phyloP scores from a whole-genome alignment of 1,284 basidiomycete species.

The Rhodotorula sp. region DNA sequence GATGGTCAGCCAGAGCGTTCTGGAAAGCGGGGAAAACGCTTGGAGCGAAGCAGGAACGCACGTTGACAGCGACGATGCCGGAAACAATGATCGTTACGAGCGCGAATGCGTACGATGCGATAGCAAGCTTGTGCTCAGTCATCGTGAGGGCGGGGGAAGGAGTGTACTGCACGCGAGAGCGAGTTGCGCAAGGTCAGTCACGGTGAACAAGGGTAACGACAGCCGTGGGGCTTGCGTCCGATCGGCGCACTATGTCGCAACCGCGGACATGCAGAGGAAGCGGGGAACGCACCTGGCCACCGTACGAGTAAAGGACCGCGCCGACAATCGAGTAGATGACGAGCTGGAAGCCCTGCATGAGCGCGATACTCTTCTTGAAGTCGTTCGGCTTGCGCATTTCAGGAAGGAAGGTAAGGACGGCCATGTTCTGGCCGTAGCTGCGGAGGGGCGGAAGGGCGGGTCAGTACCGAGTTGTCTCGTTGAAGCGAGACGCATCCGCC shows the following conservation, averaged over 20 bases:
- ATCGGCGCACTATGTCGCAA: too few relatives aligned
- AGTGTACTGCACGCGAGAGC: background rate
- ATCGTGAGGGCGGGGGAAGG: constrained; percentile 13
- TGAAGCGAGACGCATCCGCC: too few relatives aligned
- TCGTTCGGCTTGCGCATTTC: constrained; percentile 4
- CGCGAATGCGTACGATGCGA: constrained; percentile 12
- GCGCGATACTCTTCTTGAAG: constrained; percentile 3
- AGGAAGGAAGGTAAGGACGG: constrained; percentile 16
- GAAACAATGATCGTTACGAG: constrained; percentile 20
- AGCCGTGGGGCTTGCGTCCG: too few relatives aligned
- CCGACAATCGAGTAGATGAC: constrained; percentile 20
- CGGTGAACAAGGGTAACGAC: too few relatives aligned
- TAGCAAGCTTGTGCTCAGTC: background rate
- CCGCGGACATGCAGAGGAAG: background rate
- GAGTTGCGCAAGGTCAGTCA: too few relatives aligned
- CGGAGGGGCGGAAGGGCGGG: background rate
- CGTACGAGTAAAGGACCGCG: constrained; percentile 14
- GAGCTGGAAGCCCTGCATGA: constrained; percentile 14
- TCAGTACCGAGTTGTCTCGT: too few relatives aligned
- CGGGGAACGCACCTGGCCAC: constrained; percentile 3
- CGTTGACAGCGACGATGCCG: constrained; percentile 11
- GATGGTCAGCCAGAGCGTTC: too few relatives aligned
- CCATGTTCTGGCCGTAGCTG: constrained; percentile 18
- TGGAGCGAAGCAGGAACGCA: background rate
- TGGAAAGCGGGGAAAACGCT: too few relatives aligned